Conservation (phyloP, 352 stramenopile genomes). For the Phytophthora gonapodyides region DNA sequence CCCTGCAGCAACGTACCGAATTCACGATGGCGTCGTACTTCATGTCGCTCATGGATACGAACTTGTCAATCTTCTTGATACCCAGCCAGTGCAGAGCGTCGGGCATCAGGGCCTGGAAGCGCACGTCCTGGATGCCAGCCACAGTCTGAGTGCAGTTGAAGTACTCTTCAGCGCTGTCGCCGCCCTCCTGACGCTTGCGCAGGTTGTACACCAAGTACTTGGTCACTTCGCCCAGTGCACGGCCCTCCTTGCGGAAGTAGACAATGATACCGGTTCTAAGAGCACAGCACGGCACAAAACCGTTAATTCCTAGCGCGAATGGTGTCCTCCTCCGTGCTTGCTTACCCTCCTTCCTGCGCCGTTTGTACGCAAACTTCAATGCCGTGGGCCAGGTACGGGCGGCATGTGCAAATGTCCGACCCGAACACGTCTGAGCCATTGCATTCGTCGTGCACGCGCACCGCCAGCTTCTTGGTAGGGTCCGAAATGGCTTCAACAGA, state of each 20-base stretch:
- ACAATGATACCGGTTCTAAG: slow-evolving; percentile 94
- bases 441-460: slow-evolving; percentile 99
- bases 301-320: not conserved
- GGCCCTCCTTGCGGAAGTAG: slow-evolving; percentile 99
- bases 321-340: not conserved
- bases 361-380: slow-evolving; percentile 99
- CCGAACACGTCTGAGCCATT: slow-evolving; percentile 99
- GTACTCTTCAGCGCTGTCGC: slow-evolving; percentile 97
- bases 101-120: slow-evolving; percentile 99
- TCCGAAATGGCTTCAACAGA: slow-evolving; percentile 97
- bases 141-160: slow-evolving; percentile 99
- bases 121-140: slow-evolving; percentile 96
- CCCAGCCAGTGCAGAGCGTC: slow-evolving; percentile 99
- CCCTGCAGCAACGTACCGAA: slow-evolving; percentile 64
- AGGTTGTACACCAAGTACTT: slow-evolving; percentile 99
- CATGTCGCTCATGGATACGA: slow-evolving; percentile 99
- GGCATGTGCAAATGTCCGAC: slow-evolving; percentile 99
- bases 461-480: slow-evolving; percentile 96
- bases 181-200: slow-evolving; percentile 97
- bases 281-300: slow-evolving; percentile 1
- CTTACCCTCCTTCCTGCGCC: slow-evolving; percentile 94
- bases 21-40: slow-evolving; percentile 99
- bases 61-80: slow-evolving; percentile 93
- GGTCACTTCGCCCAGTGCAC: slow-evolving; percentile 97
- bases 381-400: slow-evolving; percentile 98